A percentile compares a stretch with the other conserved stretches of the same genome.
Evolutionary conservation across 2,329 filamentous ascomycete species (phyloP).

Genomic region (Colletotrichum nymphaeae): DNA sequence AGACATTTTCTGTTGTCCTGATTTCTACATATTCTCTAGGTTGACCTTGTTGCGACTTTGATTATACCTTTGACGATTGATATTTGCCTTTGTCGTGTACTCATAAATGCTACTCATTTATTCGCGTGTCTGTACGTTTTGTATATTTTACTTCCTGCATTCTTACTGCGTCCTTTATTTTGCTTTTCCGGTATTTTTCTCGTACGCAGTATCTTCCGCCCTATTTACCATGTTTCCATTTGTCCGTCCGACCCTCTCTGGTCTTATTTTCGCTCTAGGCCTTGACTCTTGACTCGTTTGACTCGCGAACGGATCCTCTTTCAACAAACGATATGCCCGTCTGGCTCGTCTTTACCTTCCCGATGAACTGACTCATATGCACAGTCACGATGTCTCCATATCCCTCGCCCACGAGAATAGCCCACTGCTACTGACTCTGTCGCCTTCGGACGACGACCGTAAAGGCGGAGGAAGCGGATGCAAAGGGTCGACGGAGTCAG

Average conservation of each 20-base stretch:
- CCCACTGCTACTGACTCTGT: slow-evolving; percentile 51
- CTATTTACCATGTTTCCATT: slow-evolving; percentile 1
- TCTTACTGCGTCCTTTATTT: not conserved
- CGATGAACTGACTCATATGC: slow-evolving; percentile 25
- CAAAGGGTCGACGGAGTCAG: not conserved
- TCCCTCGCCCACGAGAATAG: slow-evolving; percentile 59
- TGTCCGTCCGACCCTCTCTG: slow-evolving; percentile 19
- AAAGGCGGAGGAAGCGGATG: not conserved
- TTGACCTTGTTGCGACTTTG: not conserved
- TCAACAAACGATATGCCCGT: slow-evolving; percentile 23
- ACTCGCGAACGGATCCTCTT: not conserved
- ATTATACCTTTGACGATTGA: not conserved
- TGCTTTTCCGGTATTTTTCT: slow-evolving; percentile 36
- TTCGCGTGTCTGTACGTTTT: not conserved
- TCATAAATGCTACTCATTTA: not conserved
- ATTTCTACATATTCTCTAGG: not conserved
- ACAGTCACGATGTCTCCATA: slow-evolving; percentile 59
- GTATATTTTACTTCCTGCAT: not conserved
- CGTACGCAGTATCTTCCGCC: slow-evolving; percentile 29
- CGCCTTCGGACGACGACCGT: not conserved
- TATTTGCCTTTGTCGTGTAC: not conserved
- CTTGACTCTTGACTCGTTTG: slow-evolving; percentile 30
- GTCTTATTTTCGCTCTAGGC: not conserved
- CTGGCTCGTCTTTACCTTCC: slow-evolving; percentile 8
- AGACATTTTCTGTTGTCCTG: slow-evolving; percentile 3